Evolutionary conservation across 306 rosid genomes (phyloP).

Genomic region (Bauhinia variegata): DNA sequence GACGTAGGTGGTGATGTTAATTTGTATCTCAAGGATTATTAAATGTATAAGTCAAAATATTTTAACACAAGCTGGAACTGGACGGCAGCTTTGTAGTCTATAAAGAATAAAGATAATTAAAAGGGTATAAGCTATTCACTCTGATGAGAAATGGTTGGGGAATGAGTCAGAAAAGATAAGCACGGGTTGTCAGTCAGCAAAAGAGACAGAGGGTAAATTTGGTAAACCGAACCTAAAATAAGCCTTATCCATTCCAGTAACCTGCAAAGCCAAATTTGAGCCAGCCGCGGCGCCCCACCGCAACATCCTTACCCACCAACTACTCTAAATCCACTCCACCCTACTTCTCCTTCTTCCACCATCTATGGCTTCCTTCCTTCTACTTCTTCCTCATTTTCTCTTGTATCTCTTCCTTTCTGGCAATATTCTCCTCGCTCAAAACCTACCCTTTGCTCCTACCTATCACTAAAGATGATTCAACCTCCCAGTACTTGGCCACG

Average conservation of each 20-base stretch:
- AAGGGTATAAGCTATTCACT: no score
- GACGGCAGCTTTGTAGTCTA: no score
- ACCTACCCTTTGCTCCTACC: conserved; percentile 35
- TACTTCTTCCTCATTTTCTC: conserved; percentile 27
- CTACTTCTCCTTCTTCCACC: conserved; percentile 8
- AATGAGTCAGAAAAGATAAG: conserved; percentile 33
- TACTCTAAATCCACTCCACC: background rate
- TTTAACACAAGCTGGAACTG: no score
- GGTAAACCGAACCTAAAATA: no score
- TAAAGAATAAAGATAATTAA: no score
- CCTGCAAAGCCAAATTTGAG: no score
- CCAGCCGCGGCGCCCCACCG: conserved; percentile 41
- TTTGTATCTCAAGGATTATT: no score
- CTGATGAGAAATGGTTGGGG: no score
- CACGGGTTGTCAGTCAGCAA: conserved; percentile 29
- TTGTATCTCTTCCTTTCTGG: background rate
- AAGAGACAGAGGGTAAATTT: background rate
- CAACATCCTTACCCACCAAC: conserved; percentile 3
- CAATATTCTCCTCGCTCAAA: conserved; percentile 10
- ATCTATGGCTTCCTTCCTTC: conserved; percentile 42
- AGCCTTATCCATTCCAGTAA: no score
- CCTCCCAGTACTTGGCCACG: conserved; percentile 63
- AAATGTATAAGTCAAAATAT: no score
- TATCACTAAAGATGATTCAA: conserved; percentile 48
- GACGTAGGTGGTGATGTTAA: no score